Percentiles rank a stretch among this genome's conserved stretches.
Conservation (phyloP, 148 eudicot species). For the Rhododendron mucronatum region DNA sequence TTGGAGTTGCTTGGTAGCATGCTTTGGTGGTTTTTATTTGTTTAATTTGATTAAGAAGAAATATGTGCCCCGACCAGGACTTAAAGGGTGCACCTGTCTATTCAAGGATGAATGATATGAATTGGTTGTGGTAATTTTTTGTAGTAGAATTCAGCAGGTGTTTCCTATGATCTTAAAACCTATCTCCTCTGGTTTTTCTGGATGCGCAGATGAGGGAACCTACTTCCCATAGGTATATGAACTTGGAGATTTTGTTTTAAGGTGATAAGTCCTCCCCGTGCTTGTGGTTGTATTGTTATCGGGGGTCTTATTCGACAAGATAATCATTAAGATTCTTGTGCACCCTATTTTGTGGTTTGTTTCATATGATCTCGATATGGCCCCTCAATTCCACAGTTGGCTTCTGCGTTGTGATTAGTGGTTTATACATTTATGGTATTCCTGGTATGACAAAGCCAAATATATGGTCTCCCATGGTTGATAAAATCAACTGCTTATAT, state of each 20-base stretch:
- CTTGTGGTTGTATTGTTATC: neutral
- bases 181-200: neutral
- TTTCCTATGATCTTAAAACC: neutral
- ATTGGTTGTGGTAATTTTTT: neutral
- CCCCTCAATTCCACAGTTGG: neutral
- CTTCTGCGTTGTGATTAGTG: neutral
- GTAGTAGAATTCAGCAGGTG: neutral
- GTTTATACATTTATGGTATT: neutral
- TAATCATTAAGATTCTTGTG: neutral
- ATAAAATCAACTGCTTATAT: neutral
- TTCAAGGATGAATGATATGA: neutral
- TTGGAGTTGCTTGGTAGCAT: too few relatives aligned
- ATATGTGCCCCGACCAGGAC: neutral
- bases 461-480: neutral
- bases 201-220: neutral
- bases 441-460: neutral
- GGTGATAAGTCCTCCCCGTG: neutral
- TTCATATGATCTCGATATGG: neutral
- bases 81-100: neutral
- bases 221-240: neutral
- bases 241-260: neutral
- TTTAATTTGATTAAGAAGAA: neutral
- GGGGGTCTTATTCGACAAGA: neutral
- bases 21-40: neutral
- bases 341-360: neutral